Conservation (phyloP, 2,329 filamentous ascomycete genomes). For the Fusarium chuoi region DNA sequence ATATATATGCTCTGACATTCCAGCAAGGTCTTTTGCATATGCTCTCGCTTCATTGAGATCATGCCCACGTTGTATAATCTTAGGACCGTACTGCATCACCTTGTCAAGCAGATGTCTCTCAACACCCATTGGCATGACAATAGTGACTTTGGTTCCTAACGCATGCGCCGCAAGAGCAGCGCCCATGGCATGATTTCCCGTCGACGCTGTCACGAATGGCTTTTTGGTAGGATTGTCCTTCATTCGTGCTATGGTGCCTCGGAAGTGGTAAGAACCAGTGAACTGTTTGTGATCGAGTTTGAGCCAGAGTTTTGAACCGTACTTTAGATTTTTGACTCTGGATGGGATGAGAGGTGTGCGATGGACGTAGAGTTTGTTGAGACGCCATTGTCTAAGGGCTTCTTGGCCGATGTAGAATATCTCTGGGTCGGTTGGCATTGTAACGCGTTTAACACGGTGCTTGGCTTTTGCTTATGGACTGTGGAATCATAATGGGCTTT, state of each 20-base stretch:
- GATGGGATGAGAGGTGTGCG: background rate
- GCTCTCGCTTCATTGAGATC: background rate
- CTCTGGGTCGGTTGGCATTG: background rate
- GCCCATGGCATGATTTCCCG: background rate
- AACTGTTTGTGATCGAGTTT: background rate
- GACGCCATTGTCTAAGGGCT: background rate
- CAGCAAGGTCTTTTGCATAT: background rate
- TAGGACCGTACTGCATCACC: background rate
- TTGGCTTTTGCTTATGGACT: rapidly evolving
- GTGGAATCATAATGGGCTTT: background rate
- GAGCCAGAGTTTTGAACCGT: background rate
- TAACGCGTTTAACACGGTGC: background rate
- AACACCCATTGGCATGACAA: background rate
- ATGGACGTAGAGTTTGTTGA: background rate
- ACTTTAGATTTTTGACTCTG: background rate
- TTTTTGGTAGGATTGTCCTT: background rate
- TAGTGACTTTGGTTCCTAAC: background rate
- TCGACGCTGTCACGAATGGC: background rate
- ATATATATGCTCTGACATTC: background rate
- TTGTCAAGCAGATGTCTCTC: background rate
- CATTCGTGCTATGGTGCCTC: background rate
- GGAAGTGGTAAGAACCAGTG: background rate
- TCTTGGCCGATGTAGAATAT: background rate
- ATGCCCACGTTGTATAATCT: background rate
- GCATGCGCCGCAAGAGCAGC: background rate